A percentile compares a stretch with the other conserved stretches of the same genome.
phyloP scores from a whole-genome alignment of 352 stramenopile genomes.

The Globisporangium megalacanthum region DNA sequence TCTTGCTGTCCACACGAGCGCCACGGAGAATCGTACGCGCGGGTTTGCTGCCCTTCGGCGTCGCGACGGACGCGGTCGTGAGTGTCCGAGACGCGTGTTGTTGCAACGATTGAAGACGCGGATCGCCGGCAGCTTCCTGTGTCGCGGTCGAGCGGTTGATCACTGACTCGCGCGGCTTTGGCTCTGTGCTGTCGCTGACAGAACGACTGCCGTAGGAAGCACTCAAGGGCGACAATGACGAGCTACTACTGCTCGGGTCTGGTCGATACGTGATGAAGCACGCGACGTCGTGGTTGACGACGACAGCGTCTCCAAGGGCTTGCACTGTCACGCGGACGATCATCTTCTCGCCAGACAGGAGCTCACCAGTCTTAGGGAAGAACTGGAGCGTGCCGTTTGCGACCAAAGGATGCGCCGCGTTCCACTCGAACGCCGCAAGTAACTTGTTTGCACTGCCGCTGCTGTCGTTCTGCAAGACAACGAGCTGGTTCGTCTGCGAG shows the following conservation, averaged over 20 bases:
- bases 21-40: constrained; percentile 1
- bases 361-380: constrained; percentile 38
- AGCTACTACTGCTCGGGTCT: not conserved
- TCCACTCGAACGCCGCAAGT: constrained; percentile 51
- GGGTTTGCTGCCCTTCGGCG: not conserved
- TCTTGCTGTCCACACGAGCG: not conserved
- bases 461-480: constrained; percentile 49
- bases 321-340: constrained; percentile 52
- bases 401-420: constrained; percentile 47
- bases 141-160: constrained; percentile 58
- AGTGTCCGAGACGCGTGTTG: constrained; percentile 15
- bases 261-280: constrained; percentile 36
- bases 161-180: constrained; percentile 30
- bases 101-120: not conserved
- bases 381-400: constrained; percentile 40
- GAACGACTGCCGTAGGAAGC: not conserved
- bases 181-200: constrained; percentile 1
- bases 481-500: constrained; percentile 33
- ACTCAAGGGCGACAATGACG: constrained; percentile 1
- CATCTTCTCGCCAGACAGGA: constrained; percentile 36
- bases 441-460: not conserved
- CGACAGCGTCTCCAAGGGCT: constrained; percentile 30
- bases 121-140: constrained; percentile 34
- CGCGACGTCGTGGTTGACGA: constrained; percentile 65
- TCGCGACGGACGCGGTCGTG: not conserved